A percentile compares a stretch with the other conserved stretches of the same genome.
phyloP scores from a whole-genome alignment of 176 grass and related monocot species.

The Carex scoparia region DNA sequence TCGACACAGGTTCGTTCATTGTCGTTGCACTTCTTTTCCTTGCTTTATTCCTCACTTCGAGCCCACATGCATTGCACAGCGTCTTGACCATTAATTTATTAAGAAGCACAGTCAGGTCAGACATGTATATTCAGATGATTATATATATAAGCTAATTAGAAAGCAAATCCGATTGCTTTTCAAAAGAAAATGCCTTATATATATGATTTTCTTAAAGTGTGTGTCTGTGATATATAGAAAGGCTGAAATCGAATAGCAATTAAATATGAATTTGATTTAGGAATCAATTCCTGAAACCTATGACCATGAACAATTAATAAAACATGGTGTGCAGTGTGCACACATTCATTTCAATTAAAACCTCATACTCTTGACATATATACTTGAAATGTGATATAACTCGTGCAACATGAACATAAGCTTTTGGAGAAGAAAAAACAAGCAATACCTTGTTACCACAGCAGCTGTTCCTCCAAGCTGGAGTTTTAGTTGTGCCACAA shows the following conservation, averaged over 20 bases:
- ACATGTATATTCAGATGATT: background rate
- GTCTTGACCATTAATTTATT: background rate
- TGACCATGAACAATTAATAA: background rate
- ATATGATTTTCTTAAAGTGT: background rate
- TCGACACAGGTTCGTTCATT: background rate
- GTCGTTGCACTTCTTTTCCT: background rate
- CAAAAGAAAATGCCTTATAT: too few relatives aligned
- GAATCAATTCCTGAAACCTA: background rate
- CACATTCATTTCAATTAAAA: too few relatives aligned
- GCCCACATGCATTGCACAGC: constrained; percentile 7
- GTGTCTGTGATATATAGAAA: background rate
- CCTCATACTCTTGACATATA: background rate
- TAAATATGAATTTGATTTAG: background rate
- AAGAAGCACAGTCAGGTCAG: background rate
- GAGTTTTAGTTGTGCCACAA: constrained; percentile 9
- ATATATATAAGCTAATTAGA: background rate
- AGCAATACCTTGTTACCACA: constrained; percentile 6
- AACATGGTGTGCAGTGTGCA: background rate
- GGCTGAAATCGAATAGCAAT: background rate
- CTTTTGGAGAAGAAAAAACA: background rate
- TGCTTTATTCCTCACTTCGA: background rate
- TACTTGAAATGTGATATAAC: background rate
- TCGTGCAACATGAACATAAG: background rate
- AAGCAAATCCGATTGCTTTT: background rate
- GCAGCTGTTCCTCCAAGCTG: background rate